Evolutionary conservation across 2,329 filamentous ascomycete species (phyloP).

Genomic region (Arthrobotrys iridis): DNA sequence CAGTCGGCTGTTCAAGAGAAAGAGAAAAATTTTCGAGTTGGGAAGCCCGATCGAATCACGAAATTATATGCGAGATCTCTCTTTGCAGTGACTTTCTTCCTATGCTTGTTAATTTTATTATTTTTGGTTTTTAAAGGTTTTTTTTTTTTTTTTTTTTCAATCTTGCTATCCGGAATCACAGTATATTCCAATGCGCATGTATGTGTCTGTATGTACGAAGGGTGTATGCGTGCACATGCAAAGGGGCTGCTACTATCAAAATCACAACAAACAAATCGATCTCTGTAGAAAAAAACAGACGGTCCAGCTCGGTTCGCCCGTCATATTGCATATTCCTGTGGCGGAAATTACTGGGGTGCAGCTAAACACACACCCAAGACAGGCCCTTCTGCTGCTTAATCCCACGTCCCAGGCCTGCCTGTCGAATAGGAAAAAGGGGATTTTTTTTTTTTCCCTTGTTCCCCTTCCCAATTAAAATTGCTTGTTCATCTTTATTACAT

Average conservation of each 20-base stretch:
- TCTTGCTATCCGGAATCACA: no score
- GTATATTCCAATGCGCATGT: background rate
- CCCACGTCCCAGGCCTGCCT: background rate
- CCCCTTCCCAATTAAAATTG: slow-evolving; percentile 22
- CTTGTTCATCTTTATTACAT: slow-evolving; percentile 6
- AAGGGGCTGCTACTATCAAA: slow-evolving; percentile 34
- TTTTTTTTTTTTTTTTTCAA: background rate
- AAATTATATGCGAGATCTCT: slow-evolving; percentile 42
- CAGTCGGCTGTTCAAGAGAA: background rate
- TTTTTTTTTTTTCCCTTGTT: slow-evolving; percentile 11
- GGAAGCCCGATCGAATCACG: slow-evolving; percentile 13
- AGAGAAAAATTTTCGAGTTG: background rate
- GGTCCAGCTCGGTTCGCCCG: slow-evolving; percentile 45
- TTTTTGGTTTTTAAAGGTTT: no score
- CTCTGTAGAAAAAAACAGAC: slow-evolving; percentile 24
- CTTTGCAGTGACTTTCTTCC: background rate
- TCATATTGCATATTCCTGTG: slow-evolving; percentile 51
- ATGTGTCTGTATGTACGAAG: slow-evolving; percentile 13
- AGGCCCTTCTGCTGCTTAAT: background rate
- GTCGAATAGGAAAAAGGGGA: slow-evolving; percentile 38
- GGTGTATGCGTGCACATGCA: slow-evolving; percentile 42
- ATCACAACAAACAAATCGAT: slow-evolving; percentile 42
- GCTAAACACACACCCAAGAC: background rate
- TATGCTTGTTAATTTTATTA: no score
- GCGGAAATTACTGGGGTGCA: slow-evolving; percentile 52